Base-by-base conservation (phyloP, 1,139 yeast species). In the Candida neerlandica region DNA sequence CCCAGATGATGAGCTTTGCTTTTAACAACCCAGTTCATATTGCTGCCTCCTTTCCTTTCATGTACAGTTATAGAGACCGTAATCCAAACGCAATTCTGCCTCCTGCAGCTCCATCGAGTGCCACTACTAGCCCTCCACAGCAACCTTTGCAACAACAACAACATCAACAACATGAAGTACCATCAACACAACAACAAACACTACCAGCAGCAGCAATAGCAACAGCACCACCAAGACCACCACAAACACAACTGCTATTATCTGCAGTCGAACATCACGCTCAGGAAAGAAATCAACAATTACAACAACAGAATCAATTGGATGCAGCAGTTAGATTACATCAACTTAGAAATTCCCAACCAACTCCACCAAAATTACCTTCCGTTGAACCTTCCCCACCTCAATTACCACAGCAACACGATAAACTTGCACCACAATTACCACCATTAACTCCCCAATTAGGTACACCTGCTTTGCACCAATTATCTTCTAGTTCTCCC, bases 261-360 rank as follows among this genome's bases (percentile, higher is more conserved):
- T 37, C 40, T 19, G 40, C 40, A 4, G 40, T 21, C 6, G 40
- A 37, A 18, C 40, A 34, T 11, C 39, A 34, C 15, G 21, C 21
- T 6, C 39, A 37, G 14, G 40, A 37, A 37, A 37, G 40, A 37
- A 18, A 37, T 12, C 40, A 37, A 3, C 40, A 33, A 16, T 33
- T 33, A n/a, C 39, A 38, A 23, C 41, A 39, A 10, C 42, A 39
- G 18, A 14, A 12, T 11, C 42, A 39, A 15, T 39, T 39, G 42
- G 42, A 39, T 39, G 42, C 42, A 26, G 42, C 42, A 4, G 42
- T 27, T 15, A 39, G 42, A 39, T 39, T 39, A 27, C 42, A 39
- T 11, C 42, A 39, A 27, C 33, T 39, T 15, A 39, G 42, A 39
- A 26, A 39, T 16, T 39, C 42, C 6, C 32, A 23, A 27, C 33